Percentiles rank a stretch among this genome's conserved stretches.
phyloP scores from a whole-genome alignment of 192 early-diverging fungal genomes.

The Cladochytrium replicatum region DNA sequence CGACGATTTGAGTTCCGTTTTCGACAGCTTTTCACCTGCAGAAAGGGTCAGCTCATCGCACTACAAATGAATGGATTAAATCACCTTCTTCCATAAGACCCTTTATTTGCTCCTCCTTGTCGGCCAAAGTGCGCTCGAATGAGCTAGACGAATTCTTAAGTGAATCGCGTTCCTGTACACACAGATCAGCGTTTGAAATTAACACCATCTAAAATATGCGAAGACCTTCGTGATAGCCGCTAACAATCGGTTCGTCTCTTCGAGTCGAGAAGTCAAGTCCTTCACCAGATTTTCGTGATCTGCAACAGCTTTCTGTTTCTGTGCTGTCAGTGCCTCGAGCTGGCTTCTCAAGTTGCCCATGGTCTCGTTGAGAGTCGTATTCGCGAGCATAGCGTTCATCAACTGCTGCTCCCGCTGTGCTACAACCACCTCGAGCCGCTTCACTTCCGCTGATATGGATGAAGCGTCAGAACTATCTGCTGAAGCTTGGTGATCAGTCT shows the following conservation, averaged over 20 bases:
- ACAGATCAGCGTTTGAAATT: no score
- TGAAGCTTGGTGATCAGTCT: no score
- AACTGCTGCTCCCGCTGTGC: slow-evolving; percentile 31
- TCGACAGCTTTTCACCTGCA: slow-evolving; percentile 66
- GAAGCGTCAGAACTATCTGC: background rate
- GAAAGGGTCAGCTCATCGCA: background rate
- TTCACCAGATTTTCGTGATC: slow-evolving; percentile 5
- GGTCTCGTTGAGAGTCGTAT: slow-evolving; percentile 24
- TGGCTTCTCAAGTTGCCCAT: slow-evolving; percentile 10
- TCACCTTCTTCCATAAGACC: slow-evolving; percentile 27
- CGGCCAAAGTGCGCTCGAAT: slow-evolving; percentile 13
- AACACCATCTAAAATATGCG: background rate
- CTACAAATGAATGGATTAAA: background rate
- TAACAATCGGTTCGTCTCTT: slow-evolving; percentile 4
- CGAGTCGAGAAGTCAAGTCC: slow-evolving; percentile 15
- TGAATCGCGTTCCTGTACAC: background rate
- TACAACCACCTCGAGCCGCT: slow-evolving; percentile 8
- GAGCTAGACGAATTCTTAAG: slow-evolving; percentile 4
- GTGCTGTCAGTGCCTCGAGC: slow-evolving; percentile 10
- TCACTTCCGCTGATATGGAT: background rate
- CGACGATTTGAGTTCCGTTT: slow-evolving; percentile 55
- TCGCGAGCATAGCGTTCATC: slow-evolving; percentile 23
- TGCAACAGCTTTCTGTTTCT: slow-evolving; percentile 9
- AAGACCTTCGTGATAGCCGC: slow-evolving; percentile 9
- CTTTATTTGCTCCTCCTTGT: slow-evolving; percentile 26